Evolutionary conservation across 2,329 filamentous ascomycete genomes (phyloP), one percentile per base, ranked within the genome.

Genomic region (Aspergillus sp.): DNA sequence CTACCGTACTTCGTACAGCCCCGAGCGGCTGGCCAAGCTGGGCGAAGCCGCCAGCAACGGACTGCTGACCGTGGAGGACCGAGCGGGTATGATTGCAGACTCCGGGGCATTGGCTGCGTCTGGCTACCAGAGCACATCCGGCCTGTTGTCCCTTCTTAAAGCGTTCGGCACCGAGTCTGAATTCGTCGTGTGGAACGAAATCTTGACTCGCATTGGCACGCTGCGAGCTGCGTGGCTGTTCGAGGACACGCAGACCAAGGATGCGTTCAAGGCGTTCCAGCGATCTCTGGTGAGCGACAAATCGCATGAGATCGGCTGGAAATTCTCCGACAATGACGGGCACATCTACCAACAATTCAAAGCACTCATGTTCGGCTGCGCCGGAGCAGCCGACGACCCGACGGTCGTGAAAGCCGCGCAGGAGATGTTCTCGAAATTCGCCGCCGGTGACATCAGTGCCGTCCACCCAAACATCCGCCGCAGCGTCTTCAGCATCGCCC

Each of bases 341-440:
- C 90, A 96, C 63, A 83, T 96, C 55, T 78, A 90, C 65, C 89
- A 95, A 67, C 90, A 96, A 65, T 94, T 95, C 78, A 97, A 97
- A 75, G 83, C 82, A 9, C 79, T 96, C 63, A 79, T 96, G 65
- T 97, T 97, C 64, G 86, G 86, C 51, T 81, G 78, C 56, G 88
- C 91, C 43, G 91, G 90, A 48, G 74, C 88, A 55, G 79, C 83
- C 41, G 89, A 88, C 32, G 91, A 97, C 59, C 74, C 89, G 59
- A 75, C 78, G 55, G 80, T 95, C 51, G 80, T 91, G 61, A 77
- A 81, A 43, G 88, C 88, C 5, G 85, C 89, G 5, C 85, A 89
- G 69, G 86, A 90, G 29, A 94, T 96, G 86, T 95, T 96, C 65
- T 76, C 78, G 61, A 89, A 87, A 66, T 95, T 89, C 66, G 80